Percentiles rank a stretch among this genome's conserved stretches.
These are phyloP conservation scores for Thinopyrum elongatum DNA, from an alignment of 176 grass and related monocot genomes.

Conservation along the genomic window DNA sequence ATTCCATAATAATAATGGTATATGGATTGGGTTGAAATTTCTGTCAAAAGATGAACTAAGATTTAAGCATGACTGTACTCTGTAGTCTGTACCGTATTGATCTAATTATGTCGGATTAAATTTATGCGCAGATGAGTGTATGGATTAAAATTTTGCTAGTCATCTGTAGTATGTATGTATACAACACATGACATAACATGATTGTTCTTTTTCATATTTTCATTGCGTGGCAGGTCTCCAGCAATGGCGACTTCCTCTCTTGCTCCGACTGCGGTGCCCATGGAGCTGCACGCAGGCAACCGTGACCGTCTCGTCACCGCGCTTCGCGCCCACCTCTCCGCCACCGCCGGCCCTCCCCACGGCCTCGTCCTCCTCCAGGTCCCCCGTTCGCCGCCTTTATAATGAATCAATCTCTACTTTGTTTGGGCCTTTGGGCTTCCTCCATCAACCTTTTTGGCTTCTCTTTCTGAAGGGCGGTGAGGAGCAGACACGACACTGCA, in stretches of 20 bases:
- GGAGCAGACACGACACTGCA: slow-evolving; percentile 75
- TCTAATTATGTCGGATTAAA: too few relatives aligned
- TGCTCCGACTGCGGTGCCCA: slow-evolving; percentile 57
- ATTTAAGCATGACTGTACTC: too few relatives aligned
- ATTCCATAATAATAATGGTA: background rate
- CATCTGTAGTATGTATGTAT: background rate
- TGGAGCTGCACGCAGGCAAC: slow-evolving; percentile 82
- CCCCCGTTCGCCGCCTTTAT: background rate
- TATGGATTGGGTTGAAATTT: too few relatives aligned
- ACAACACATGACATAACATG: too few relatives aligned
- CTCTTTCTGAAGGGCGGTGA: slow-evolving; percentile 48
- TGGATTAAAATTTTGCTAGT: background rate
- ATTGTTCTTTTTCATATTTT: background rate
- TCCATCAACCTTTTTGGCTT: background rate
- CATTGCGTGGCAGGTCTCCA: slow-evolving; percentile 18
- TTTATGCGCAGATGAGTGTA: too few relatives aligned
- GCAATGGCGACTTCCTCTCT: slow-evolving; percentile 57
- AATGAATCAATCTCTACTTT: background rate
- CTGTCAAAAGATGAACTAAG: too few relatives aligned
- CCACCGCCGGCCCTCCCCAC: slow-evolving; percentile 37
- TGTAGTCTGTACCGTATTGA: too few relatives aligned
- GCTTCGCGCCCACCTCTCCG: slow-evolving; percentile 55
- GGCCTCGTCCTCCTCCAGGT: slow-evolving; percentile 86
- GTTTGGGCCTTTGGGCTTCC: background rate
- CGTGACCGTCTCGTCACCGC: slow-evolving; percentile 59